A percentile compares a stretch with the other conserved stretches of the same genome.
Evolutionary conservation across 371 early-diverging fungal species (phyloP).

Genomic region (Mucor saturninus): DNA sequence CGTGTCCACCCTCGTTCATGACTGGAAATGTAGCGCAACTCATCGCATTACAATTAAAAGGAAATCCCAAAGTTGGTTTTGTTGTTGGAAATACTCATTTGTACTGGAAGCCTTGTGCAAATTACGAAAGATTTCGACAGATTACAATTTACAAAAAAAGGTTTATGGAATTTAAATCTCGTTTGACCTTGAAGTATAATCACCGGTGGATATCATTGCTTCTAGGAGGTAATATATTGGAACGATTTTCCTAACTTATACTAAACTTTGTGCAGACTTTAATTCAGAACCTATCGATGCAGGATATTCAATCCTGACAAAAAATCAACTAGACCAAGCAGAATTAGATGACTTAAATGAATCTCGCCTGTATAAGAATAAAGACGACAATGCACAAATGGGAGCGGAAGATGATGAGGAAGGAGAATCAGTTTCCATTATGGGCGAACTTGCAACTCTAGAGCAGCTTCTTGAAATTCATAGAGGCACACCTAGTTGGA

Average conservation of each 20-base stretch:
- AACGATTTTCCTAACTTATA: not conserved
- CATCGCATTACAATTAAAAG: slow-evolving; percentile 37
- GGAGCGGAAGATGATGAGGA: slow-evolving; percentile 18
- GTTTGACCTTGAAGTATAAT: not conserved
- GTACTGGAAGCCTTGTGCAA: slow-evolving; percentile 64
- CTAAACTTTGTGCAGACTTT: slow-evolving; percentile 39
- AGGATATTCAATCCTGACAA: slow-evolving; percentile 35
- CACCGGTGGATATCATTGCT: slow-evolving; percentile 34
- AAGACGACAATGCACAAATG: slow-evolving; percentile 8
- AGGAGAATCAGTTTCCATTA: not conserved
- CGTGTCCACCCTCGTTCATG: slow-evolving; percentile 47
- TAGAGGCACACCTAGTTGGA: slow-evolving; percentile 30
- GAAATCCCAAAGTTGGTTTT: slow-evolving; percentile 28
- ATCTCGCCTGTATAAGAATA: slow-evolving; percentile 18
- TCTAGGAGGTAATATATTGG: slow-evolving; percentile 26
- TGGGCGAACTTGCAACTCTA: slow-evolving; percentile 11
- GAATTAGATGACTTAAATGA: slow-evolving; percentile 31
- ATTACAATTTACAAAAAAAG: slow-evolving; percentile 37
- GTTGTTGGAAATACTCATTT: slow-evolving; percentile 51
- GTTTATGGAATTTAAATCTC: slow-evolving; percentile 29
- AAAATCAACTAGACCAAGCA: slow-evolving; percentile 11
- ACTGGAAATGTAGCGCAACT: slow-evolving; percentile 62
- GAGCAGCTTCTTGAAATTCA: slow-evolving; percentile 32
- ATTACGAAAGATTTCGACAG: slow-evolving; percentile 63
- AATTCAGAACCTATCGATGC: slow-evolving; percentile 63